Evolutionary conservation across 306 rosid species (phyloP).

Genomic region (Inga leiocalycina): DNA sequence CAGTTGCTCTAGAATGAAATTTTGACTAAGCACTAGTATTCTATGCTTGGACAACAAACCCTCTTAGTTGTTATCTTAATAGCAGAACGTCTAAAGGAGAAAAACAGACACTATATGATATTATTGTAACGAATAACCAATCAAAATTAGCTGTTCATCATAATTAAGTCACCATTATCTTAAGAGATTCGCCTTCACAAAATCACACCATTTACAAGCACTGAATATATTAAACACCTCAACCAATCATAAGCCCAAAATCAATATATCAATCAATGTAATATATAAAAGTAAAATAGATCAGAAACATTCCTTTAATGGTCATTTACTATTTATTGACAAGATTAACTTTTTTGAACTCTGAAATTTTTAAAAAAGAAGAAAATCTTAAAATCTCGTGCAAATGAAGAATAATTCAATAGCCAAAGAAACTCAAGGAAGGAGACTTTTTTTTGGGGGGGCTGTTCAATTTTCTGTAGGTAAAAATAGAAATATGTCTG

Average conservation of each 20-base stretch:
- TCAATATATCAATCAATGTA: neutral
- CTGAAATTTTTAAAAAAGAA: no score
- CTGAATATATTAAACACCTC: neutral
- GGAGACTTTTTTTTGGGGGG: neutral
- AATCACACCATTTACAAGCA: neutral
- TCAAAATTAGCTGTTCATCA: neutral
- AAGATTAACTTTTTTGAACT: neutral
- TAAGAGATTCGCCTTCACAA: neutral
- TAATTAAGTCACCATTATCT: neutral
- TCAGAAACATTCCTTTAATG: neutral
- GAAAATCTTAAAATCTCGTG: neutral
- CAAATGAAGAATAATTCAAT: neutral
- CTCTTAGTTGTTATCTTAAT: neutral
- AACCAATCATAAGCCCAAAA: neutral
- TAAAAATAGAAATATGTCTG: neutral
- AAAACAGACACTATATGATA: constrained; percentile 5
- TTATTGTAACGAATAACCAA: constrained; percentile 15
- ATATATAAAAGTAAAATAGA: neutral
- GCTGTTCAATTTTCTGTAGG: constrained; percentile 15
- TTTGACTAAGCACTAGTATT: constrained; percentile 23
- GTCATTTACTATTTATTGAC: neutral
- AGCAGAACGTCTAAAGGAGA: constrained; percentile 8
- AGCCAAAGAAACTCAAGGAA: neutral
- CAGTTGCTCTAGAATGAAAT: neutral
- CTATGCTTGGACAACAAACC: constrained; percentile 19